phyloP scores from a whole-genome alignment of 2,329 filamentous ascomycete genomes.

The Aureobasidium sp. region DNA sequence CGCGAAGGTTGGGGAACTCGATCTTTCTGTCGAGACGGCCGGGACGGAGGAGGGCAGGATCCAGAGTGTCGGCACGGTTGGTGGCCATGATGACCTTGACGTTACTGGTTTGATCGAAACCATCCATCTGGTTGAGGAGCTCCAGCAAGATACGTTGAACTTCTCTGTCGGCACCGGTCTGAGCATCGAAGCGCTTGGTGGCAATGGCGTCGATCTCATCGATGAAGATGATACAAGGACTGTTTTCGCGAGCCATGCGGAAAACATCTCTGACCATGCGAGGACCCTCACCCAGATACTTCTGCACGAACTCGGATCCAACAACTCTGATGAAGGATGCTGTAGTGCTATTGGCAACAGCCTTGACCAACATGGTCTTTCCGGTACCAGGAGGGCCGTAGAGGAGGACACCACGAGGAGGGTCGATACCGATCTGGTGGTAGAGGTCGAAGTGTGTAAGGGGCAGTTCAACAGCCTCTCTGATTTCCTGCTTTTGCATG shows the following conservation, averaged over 20 bases:
- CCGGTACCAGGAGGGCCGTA: constrained; percentile 94
- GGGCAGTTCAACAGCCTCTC: constrained; percentile 93
- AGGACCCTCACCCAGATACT: constrained; percentile 94
- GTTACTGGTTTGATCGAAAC: constrained; percentile 97
- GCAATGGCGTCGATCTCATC: constrained; percentile 99
- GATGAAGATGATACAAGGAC: constrained; percentile 97
- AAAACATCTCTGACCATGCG: constrained; percentile 99
- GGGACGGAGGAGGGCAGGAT: constrained; percentile 87
- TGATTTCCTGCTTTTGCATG: constrained; percentile 99
- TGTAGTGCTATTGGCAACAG: constrained; percentile 95
- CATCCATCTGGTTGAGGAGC: constrained; percentile 98
- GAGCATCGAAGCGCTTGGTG: constrained; percentile 97
- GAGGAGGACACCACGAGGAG: constrained; percentile 87
- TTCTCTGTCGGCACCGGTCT: constrained; percentile 95
- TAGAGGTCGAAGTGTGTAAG: constrained; percentile 97
- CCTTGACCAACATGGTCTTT: constrained; percentile 97
- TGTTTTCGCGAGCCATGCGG: constrained; percentile 97
- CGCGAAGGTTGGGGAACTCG: constrained; percentile 90
- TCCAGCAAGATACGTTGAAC: constrained; percentile 97
- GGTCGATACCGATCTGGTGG: constrained; percentile 98
- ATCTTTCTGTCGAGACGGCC: constrained; percentile 97
- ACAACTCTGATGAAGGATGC: constrained; percentile 98
- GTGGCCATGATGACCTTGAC: constrained; percentile 99
- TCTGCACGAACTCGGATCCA: constrained; percentile 96
- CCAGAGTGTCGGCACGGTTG: constrained; percentile 93